These are phyloP conservation scores for Glycine latifolia DNA, from an alignment of 306 rosid genomes.

Conservation along the genomic window DNA sequence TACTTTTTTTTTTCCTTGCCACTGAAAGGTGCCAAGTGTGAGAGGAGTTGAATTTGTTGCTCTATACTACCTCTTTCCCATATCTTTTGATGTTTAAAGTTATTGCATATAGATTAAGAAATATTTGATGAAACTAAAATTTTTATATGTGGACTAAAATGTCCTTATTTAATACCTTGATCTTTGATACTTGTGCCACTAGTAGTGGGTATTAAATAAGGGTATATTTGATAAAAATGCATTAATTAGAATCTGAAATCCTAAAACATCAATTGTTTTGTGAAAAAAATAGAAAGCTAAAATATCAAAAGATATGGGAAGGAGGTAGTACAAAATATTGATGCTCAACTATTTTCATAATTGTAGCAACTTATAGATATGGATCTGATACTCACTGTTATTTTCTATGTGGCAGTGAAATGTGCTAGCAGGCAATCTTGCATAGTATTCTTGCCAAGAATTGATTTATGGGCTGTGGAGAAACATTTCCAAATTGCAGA, in stretches of 20 bases:
- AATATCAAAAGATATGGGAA: too few species aligned
- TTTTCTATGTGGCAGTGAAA: conserved; percentile 70
- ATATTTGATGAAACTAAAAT: too few species aligned
- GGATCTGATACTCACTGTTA: conserved; percentile 36
- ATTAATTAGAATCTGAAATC: too few species aligned
- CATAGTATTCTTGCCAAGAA: conserved; percentile 88
- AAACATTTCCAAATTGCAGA: conserved; percentile 54
- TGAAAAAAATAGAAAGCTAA: too few species aligned
- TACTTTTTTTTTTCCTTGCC: neutral
- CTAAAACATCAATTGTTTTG: too few species aligned
- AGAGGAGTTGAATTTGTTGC: conserved; percentile 25
- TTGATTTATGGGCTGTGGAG: conserved; percentile 92
- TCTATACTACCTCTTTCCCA: neutral
- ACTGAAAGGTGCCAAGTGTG: conserved; percentile 1
- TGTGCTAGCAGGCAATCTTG: conserved; percentile 72
- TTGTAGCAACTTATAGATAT: conserved; percentile 12
- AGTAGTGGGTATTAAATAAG: too few species aligned
- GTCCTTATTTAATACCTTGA: too few species aligned
- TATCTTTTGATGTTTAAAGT: too few species aligned
- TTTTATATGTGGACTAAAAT: too few species aligned
- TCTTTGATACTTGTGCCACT: too few species aligned
- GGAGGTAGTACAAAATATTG: neutral
- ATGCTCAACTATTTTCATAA: conserved; percentile 37
- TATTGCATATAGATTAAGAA: too few species aligned
- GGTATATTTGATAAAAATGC: too few species aligned